Conservation (phyloP, 768 basidiomycete genomes). For the Lactifluus piperatus region DNA sequence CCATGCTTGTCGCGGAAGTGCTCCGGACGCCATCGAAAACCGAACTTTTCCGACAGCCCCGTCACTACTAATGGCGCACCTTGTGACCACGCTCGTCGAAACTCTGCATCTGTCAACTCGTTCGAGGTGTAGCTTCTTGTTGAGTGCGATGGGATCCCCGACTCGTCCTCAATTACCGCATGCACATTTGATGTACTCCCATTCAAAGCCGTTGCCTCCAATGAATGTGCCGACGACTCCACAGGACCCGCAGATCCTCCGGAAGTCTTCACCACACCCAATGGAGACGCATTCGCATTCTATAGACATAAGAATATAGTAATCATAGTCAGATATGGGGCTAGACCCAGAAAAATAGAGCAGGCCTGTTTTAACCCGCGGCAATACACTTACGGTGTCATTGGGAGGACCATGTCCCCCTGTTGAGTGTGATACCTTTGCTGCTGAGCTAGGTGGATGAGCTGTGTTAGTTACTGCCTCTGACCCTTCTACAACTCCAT, state of each 20-base stretch:
- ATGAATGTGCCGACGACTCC: not conserved
- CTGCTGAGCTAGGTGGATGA: not conserved
- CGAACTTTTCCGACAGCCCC: slow-evolving; percentile 50
- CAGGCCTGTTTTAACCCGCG: not conserved
- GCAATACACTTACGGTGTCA: not conserved
- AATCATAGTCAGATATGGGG: not conserved
- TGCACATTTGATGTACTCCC: not conserved
- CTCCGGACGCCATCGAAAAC: slow-evolving; percentile 71
- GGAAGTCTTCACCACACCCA: not conserved
- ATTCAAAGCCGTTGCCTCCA: not conserved
- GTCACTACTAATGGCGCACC: slow-evolving; percentile 79
- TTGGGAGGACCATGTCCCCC: not conserved
- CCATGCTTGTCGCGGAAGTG: slow-evolving; percentile 69
- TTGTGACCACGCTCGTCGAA: slow-evolving; percentile 59
- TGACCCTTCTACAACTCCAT: not conserved
- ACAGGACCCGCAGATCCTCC: not conserved
- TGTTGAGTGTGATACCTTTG: not conserved
- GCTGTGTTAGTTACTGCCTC: not conserved
- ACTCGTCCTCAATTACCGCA: slow-evolving; percentile 1
- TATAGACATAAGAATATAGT: no score
- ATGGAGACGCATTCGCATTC: not conserved
- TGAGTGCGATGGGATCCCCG: slow-evolving; percentile 26
- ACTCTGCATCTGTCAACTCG: slow-evolving; percentile 48
- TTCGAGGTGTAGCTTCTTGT: slow-evolving; percentile 39
- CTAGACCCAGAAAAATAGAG: not conserved